Evolutionary conservation across 2,329 filamentous ascomycete species (phyloP).

Genomic region (Fusarium musae): DNA sequence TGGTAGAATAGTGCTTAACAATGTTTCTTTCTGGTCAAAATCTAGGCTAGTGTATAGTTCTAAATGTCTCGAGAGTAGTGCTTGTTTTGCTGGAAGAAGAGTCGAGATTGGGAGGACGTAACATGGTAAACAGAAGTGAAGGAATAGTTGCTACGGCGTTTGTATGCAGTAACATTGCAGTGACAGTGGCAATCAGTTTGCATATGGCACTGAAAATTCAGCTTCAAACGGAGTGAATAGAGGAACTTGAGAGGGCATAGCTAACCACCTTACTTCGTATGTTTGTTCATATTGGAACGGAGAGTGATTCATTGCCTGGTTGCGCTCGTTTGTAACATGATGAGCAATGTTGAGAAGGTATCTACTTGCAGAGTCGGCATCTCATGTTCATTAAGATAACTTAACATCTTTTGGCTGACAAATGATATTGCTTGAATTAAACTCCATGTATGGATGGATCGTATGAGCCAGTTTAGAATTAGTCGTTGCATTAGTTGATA

Average conservation of each 20-base stretch:
- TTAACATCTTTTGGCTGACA: no score
- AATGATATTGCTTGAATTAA: not conserved
- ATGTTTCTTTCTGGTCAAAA: not conserved
- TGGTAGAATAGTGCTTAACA: not conserved
- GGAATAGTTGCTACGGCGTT: not conserved
- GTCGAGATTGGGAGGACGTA: no score
- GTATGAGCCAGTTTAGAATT: not conserved
- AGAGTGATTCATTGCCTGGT: not conserved
- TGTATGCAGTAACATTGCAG: not conserved
- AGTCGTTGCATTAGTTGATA: not conserved
- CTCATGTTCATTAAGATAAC: not conserved
- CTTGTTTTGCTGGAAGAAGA: not conserved
- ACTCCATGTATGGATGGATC: not conserved
- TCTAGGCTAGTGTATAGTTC: not conserved
- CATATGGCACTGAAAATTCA: not conserved
- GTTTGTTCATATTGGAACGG: not conserved
- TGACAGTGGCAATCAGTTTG: slow-evolving; percentile 19
- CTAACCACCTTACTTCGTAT: no score
- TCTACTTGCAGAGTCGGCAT: not conserved
- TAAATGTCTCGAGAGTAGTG: not conserved
- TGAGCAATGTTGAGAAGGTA: not conserved
- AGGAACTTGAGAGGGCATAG: not conserved
- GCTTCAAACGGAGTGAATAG: not conserved
- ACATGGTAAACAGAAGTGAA: not conserved
- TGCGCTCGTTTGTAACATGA: not conserved